These are phyloP conservation scores for Bisporella sp. DNA, from an alignment of 2,329 filamentous ascomycete species.

Conservation along the genomic window DNA sequence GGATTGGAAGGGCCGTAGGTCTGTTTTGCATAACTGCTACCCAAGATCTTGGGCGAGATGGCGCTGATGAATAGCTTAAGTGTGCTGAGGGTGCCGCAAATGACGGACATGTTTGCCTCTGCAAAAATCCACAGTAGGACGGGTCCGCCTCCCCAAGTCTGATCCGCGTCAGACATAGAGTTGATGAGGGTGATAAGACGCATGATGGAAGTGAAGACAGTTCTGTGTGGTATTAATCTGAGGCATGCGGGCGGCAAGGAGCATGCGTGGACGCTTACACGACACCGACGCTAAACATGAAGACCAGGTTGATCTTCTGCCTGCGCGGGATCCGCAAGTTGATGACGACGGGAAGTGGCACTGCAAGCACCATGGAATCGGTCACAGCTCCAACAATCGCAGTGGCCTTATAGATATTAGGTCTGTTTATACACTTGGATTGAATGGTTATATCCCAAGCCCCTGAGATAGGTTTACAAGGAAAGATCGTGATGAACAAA, in stretches of 20 bases:
- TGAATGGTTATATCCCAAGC: background rate
- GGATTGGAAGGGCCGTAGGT: background rate
- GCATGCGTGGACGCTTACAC: background rate
- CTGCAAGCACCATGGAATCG: background rate
- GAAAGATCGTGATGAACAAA: background rate
- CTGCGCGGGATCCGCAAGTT: background rate
- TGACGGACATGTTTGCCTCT: background rate
- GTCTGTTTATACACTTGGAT: background rate
- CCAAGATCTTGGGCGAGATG: background rate
- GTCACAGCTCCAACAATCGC: background rate
- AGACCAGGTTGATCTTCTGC: background rate
- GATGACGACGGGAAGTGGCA: background rate
- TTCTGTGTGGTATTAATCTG: background rate
- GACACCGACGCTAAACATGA: background rate
- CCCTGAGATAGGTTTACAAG: background rate
- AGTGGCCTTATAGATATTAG: background rate
- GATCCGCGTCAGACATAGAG: background rate
- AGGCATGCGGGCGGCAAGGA: background rate
- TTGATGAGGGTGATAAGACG: background rate
- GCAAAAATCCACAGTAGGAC: background rate
- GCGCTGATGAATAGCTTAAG: background rate
- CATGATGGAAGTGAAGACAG: background rate
- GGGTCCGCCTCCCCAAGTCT: background rate
- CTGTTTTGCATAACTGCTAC: background rate
- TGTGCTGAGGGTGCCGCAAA: background rate